These are phyloP conservation scores for Carex arenaria DNA, from an alignment of 202 grass and related monocot species.

Conservation along the genomic window DNA sequence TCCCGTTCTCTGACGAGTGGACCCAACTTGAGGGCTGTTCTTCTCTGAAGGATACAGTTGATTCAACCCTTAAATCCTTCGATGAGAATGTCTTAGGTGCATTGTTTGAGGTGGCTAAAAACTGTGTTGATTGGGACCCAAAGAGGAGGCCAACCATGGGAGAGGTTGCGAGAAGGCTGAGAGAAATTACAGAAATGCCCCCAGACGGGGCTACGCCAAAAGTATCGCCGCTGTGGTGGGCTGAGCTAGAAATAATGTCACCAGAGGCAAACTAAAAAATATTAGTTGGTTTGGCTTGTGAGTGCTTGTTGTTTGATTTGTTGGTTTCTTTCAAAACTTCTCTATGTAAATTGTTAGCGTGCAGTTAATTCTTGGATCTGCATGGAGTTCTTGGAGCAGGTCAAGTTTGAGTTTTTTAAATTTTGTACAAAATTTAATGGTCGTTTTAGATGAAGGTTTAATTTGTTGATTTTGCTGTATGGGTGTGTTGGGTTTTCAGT, in stretches of 20 bases:
- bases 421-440: conserved; percentile 18
- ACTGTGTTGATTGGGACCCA: conserved; percentile 49
- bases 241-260: conserved; percentile 74
- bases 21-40: conserved; percentile 46
- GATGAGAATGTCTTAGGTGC: conserved; percentile 32
- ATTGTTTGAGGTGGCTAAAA: conserved; percentile 41
- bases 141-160: conserved; percentile 37
- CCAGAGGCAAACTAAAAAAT: conserved; percentile 33
- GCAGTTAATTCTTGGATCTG: background rate
- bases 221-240: conserved; percentile 80
- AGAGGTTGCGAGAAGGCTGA: conserved; percentile 44
- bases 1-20: conserved; percentile 39
- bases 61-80: conserved; percentile 34
- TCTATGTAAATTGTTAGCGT: conserved; percentile 5
- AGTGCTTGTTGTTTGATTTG: conserved; percentile 1
- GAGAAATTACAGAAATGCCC: conserved; percentile 74
- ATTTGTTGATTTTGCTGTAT: background rate
- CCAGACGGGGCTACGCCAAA: conserved; percentile 64
- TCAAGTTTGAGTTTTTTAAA: background rate
- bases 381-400: background rate
- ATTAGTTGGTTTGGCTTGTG: background rate
- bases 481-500: background rate
- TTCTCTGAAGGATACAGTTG: conserved; percentile 54
- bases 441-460: background rate
- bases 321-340: background rate